These are phyloP conservation scores for Pseudognaphalium luteoalbum DNA, from an alignment of 129 eudicot genomes.

Conservation along the genomic window DNA sequence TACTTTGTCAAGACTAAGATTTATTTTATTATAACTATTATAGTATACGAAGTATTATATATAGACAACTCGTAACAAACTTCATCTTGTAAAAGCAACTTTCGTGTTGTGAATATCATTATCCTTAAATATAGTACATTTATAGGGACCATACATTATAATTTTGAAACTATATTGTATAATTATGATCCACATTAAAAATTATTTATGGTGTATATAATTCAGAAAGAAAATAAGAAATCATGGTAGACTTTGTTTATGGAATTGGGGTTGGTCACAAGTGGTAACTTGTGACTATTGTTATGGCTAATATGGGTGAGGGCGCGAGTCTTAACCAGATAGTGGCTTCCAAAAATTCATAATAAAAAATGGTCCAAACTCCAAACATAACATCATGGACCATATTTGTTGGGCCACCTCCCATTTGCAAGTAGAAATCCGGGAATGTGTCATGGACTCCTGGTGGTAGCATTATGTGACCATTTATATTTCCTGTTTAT, in stretches of 20 bases:
- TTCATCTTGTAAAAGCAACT: too few species aligned
- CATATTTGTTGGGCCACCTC: slow-evolving; percentile 38
- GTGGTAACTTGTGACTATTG: slow-evolving; percentile 25
- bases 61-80: too few species aligned
- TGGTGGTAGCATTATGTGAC: slow-evolving; percentile 10
- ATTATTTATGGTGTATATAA: too few species aligned
- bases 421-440: slow-evolving; percentile 17
- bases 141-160: too few species aligned
- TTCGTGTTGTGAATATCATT: too few species aligned
- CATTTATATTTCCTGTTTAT: background rate
- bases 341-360: background rate
- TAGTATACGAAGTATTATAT: too few species aligned
- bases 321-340: slow-evolving; percentile 13
- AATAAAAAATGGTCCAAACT: slow-evolving; percentile 19
- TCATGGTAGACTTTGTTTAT: slow-evolving; percentile 1
- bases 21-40: too few species aligned
- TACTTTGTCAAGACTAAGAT: too few species aligned
- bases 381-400: slow-evolving; percentile 21
- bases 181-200: too few species aligned
- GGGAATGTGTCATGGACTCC: too few species aligned
- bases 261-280: slow-evolving; percentile 16
- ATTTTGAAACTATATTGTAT: too few species aligned
- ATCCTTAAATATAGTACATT: too few species aligned
- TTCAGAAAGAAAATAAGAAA: slow-evolving; percentile 19
- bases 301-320: slow-evolving; percentile 10